A percentile compares a stretch with the other conserved stretches of the same genome.
Conservation (phyloP, 148 eudicot species). For the Dysphania ambrosioides region DNA sequence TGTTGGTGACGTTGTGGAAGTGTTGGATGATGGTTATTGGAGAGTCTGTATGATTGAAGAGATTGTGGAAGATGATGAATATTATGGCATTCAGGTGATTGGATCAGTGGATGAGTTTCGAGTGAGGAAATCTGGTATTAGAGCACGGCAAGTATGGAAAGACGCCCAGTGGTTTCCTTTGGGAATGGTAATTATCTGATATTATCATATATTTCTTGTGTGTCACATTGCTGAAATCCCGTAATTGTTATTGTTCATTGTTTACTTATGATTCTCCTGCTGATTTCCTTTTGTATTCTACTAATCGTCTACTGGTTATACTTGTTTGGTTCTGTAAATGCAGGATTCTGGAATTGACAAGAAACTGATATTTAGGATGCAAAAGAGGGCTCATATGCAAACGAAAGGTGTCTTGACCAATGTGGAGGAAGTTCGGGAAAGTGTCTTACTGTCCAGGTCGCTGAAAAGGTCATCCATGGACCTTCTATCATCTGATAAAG, state of each 20-base stretch:
- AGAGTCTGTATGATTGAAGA: conserved; percentile 40
- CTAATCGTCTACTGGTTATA: neutral
- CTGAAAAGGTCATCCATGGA: neutral
- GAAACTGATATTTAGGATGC: conserved; percentile 11
- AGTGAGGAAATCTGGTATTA: conserved; percentile 29
- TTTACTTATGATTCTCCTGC: neutral
- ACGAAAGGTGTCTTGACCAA: conserved; percentile 1
- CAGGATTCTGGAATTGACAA: neutral
- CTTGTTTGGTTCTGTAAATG: neutral
- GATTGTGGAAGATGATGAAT: conserved; percentile 26
- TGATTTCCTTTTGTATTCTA: neutral
- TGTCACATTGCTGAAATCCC: neutral
- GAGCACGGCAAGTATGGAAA: conserved; percentile 40
- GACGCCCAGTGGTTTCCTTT: conserved; percentile 37
- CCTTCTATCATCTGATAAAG: conserved; percentile 5
- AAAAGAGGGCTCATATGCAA: conserved; percentile 14
- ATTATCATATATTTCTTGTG: neutral
- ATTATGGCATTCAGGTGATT: conserved; percentile 35
- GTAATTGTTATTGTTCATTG: neutral
- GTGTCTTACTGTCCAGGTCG: neutral
- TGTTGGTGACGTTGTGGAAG: conserved; percentile 58
- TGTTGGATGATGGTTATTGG: conserved; percentile 46
- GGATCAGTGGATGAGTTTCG: conserved; percentile 38
- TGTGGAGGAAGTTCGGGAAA: neutral
- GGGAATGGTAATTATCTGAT: conserved; percentile 30